Evolutionary conservation across 768 basidiomycete genomes (phyloP).

Genomic region (Dacryopinax spathularia): DNA sequence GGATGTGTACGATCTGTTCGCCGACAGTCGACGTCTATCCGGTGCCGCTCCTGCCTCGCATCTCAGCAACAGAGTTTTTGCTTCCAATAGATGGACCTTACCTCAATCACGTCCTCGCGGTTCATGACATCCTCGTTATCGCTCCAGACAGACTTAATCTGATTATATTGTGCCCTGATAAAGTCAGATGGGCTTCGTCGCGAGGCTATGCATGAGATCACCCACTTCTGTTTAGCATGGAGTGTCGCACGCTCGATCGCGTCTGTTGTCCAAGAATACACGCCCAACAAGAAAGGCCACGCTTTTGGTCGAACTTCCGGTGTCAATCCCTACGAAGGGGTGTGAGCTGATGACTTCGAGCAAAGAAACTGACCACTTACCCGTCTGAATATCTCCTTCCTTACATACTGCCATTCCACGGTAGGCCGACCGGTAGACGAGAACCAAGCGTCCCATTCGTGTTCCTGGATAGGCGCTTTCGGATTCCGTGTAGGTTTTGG

Average conservation of each 20-base stretch:
- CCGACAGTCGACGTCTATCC: slow-evolving; percentile 92
- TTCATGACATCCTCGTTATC: slow-evolving; percentile 70
- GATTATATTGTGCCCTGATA: slow-evolving; percentile 49
- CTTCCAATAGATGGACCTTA: slow-evolving; percentile 24
- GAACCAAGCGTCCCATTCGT: slow-evolving; percentile 70
- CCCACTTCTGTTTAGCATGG: slow-evolving; percentile 59
- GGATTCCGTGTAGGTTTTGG: slow-evolving; percentile 77
- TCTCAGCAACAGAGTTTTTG: not conserved
- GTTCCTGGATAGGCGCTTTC: slow-evolving; percentile 55
- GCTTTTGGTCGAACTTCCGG: slow-evolving; percentile 52
- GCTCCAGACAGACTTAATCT: slow-evolving; percentile 68
- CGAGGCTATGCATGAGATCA: slow-evolving; percentile 15
- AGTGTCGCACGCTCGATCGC: slow-evolving; percentile 41
- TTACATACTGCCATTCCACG: slow-evolving; percentile 54
- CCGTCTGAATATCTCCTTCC: slow-evolving; percentile 60
- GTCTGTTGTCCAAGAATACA: slow-evolving; percentile 66
- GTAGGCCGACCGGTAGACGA: slow-evolving; percentile 50
- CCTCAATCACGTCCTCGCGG: slow-evolving; percentile 67
- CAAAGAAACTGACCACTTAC: slow-evolving; percentile 12
- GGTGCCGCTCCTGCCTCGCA: slow-evolving; percentile 55
- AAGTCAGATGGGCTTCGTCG: not conserved
- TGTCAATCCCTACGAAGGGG: slow-evolving; percentile 46
- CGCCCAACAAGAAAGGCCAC: slow-evolving; percentile 85
- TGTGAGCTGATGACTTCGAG: too few species aligned
- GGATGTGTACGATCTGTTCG: slow-evolving; percentile 91